Evolutionary conservation across 345 rosid species (phyloP).

Genomic region (Firmiana major): DNA sequence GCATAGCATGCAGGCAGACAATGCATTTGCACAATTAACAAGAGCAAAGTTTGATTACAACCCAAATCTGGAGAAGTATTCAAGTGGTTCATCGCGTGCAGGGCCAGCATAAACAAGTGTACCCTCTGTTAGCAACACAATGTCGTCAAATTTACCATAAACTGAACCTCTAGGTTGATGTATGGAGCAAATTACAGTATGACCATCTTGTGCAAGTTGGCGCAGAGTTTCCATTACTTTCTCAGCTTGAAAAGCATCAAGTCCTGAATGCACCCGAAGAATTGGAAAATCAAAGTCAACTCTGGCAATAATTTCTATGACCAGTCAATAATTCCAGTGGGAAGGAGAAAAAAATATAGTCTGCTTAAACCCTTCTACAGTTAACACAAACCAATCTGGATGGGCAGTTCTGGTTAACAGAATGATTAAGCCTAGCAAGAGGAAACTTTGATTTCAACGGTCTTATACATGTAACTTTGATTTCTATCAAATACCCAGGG

Average conservation of each 20-base stretch:
- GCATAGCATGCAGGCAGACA: neutral
- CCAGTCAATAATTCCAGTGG: neutral
- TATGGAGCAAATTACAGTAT: conserved; percentile 94
- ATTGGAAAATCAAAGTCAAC: conserved; percentile 7
- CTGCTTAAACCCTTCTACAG: neutral
- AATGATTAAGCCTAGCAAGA: neutral
- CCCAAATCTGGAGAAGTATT: conserved; percentile 86
- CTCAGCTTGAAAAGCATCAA: conserved; percentile 97
- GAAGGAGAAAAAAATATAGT: neutral
- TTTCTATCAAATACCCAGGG: neutral
- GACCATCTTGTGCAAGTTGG: conserved; percentile 88
- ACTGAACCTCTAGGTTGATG: conserved; percentile 98
- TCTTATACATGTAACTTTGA: neutral
- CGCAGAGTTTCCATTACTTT: conserved; percentile 93
- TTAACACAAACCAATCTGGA: neutral
- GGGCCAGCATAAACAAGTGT: conserved; percentile 84
- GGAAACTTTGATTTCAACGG: neutral
- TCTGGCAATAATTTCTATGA: conserved; percentile 5
- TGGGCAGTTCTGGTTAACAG: neutral
- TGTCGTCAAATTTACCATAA: conserved; percentile 84
- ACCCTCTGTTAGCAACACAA: conserved; percentile 80
- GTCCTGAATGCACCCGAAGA: conserved; percentile 51
- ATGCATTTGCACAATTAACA: conserved; percentile 4
- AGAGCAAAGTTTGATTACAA: conserved; percentile 32
- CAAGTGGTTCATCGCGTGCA: conserved; percentile 71